Evolutionary conservation across 805 yeast genomes (phyloP), one percentile per base, ranked within the genome.

Genomic region (Metschnikowia amazonensis): DNA sequence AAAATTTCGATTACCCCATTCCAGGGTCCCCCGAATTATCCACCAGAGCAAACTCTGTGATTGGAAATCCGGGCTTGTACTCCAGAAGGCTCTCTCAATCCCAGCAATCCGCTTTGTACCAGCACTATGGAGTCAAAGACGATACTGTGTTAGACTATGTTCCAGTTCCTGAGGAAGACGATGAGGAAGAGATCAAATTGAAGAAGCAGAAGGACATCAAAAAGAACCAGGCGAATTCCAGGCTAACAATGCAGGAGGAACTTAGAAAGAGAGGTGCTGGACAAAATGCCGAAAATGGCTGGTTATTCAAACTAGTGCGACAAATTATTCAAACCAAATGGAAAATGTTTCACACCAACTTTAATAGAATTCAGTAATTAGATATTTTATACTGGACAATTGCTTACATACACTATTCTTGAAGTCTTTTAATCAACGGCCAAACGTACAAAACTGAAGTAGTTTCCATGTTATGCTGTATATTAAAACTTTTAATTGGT

Each of bases 1-100:
- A n/a, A n/a, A n/a, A n/a, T n/a, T n/a, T n/a, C n/a, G 75, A 68
- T 41, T 71, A 70, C 53, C 71, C 76, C 3, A 70, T 70, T 21
- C 76, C 76, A 3, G 73, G 74, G 1, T 66, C 74, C 0, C 76
- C 76, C 1, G 76, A 71, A 20, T 57, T 58, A 41, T 67, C 75
- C n/a, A 70, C 74, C 1, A 48, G 76, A 43, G 75, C 75, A 20
- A 70, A 71, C 48, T 70, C 75, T 4, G 73, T 70, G 4, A 53
- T 70, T 34, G 72, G 70, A 11, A 62, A 62, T 10, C 36, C 49
- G 1, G 73, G 71, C 1, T 55, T 64, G 27, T 69, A 66, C 45
- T 65, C 73, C 2, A 66, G 72, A 18, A 57, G 73, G 39, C 59
- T 71, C 41, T 70, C 75, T 1, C 74, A 70, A 44, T 69, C 74